Base-by-base conservation (phyloP, 192 early-diverging fungal genomes). In the Pilaira anomala region DNA sequence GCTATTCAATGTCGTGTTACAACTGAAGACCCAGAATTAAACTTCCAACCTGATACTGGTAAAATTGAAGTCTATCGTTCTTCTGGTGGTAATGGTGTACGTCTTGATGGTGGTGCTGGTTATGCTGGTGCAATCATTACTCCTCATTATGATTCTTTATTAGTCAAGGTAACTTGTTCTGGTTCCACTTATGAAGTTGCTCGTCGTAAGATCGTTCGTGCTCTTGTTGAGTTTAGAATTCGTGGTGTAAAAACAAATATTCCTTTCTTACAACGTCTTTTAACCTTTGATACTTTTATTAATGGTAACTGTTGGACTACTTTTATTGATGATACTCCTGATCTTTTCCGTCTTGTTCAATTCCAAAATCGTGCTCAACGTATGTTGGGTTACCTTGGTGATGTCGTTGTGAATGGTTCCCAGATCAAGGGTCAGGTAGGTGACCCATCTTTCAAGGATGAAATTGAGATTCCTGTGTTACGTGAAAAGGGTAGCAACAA, bases 1-100 rank as follows among this genome's bases (percentile, higher is more conserved):
- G 93, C 96, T 29, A 96, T 98, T 67, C 94, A 98, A 78, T 96
- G 93, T 72, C 93, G 96, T 72, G 87, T 98, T 29, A 97, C 94
- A 6, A 97, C 96, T 42, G 96, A 98, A 78, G 93, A 96, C 58
- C 94, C 96, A 22, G 67, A 85, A n/a, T 85, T 85, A 58, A 87
- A 88, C 63, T 98, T 98, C 82, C 93, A 96, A 71, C 94, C 96
- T 3, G 96, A 96, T 77, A 95, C 89, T 13, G 96, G 94, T 65
- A 87, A 89, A 60, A 98, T 98, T 52, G 94, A 95, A 72, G 91
- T 95, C 24, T 97, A 96, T 74, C 82, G 94, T 60, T 93, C 91
- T 7, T 85, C 93, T 9, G 93, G 91, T 67, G 94, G 93, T 63
- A 87, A 88, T 56, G 90, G 90, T 62, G 87, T 95, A 33, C 87